Evolutionary conservation across 1,284 basidiomycete species (phyloP).

Genomic region (Trichosporon asahii): DNA sequence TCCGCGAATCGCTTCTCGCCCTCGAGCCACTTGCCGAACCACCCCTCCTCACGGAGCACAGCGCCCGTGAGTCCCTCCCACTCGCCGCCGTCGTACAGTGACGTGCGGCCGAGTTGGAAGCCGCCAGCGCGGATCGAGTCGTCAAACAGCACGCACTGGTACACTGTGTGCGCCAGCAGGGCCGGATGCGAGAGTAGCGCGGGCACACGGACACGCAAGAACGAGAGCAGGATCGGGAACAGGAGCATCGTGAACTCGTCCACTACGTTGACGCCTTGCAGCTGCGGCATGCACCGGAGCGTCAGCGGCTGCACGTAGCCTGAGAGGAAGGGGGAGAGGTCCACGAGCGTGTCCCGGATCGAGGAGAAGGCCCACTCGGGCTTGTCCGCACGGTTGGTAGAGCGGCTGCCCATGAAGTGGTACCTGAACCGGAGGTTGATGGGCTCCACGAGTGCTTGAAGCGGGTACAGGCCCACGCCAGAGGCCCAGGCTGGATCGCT

Average conservation of each 20-base stretch:
- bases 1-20: conserved; percentile 68
- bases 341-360: conserved; percentile 74
- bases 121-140: conserved; percentile 71
- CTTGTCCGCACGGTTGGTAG: conserved; percentile 93
- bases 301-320: conserved; percentile 71
- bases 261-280: conserved; percentile 69
- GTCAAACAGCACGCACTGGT: conserved; percentile 86
- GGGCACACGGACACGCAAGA: conserved; percentile 71
- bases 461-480: conserved; percentile 64
- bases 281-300: conserved; percentile 57
- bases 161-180: conserved; percentile 89
- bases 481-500: conserved; percentile 16
- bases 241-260: conserved; percentile 73
- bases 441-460: conserved; percentile 80
- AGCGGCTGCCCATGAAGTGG: conserved; percentile 83
- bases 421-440: conserved; percentile 86
- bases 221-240: conserved; percentile 65
- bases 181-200: conserved; percentile 72
- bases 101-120: conserved; percentile 61
- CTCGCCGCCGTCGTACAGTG: conserved; percentile 38
- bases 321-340: conserved; percentile 74
- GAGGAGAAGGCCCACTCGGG: conserved; percentile 98
- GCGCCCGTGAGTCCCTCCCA: conserved; percentile 77
- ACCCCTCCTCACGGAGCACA: conserved; percentile 74
- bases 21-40: conserved; percentile 86